Percentiles rank a stretch among this genome's conserved stretches.
Evolutionary conservation across 306 rosid species (phyloP).

Genomic region (Alnus rubra): DNA sequence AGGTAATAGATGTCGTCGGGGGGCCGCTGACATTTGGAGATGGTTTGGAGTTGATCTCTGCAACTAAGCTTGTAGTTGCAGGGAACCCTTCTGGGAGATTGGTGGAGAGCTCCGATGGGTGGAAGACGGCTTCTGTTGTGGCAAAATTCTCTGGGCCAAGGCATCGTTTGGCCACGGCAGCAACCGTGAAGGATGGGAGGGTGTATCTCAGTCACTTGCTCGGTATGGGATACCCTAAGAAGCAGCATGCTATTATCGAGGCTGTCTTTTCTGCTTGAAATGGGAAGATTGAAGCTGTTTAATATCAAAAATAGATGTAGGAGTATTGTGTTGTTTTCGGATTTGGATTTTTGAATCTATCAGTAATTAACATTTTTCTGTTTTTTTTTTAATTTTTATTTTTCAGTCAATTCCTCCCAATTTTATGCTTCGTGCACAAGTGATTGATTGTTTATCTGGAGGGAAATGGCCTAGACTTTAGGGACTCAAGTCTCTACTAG

Average conservation of each 20-base stretch:
- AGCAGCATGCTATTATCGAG: constrained; percentile 80
- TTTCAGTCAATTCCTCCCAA: background rate
- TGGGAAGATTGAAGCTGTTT: background rate
- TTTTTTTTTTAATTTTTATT: background rate
- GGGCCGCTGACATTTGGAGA: constrained; percentile 75
- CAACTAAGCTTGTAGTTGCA: constrained; percentile 76
- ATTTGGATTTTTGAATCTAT: background rate
- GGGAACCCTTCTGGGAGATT: constrained; percentile 76
- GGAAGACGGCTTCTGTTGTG: constrained; percentile 73
- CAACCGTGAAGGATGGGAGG: constrained; percentile 82
- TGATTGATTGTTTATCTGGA: too few relatives aligned
- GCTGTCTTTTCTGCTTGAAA: constrained; percentile 58
- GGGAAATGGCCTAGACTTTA: background rate
- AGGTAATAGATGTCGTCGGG: constrained; percentile 44
- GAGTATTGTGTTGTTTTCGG: background rate
- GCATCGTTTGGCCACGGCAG: constrained; percentile 82
- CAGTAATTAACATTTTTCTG: background rate
- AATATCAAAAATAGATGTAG: background rate
- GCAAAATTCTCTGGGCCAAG: constrained; percentile 60
- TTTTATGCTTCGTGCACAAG: too few relatives aligned
- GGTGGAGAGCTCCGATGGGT: constrained; percentile 85
- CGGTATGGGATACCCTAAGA: constrained; percentile 83
- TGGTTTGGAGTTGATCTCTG: constrained; percentile 73
- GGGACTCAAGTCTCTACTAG: background rate
- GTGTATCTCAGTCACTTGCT: constrained; percentile 71